phyloP scores from a whole-genome alignment of 768 basidiomycete genomes.

The Tylopilus cervinicoccineus region DNA sequence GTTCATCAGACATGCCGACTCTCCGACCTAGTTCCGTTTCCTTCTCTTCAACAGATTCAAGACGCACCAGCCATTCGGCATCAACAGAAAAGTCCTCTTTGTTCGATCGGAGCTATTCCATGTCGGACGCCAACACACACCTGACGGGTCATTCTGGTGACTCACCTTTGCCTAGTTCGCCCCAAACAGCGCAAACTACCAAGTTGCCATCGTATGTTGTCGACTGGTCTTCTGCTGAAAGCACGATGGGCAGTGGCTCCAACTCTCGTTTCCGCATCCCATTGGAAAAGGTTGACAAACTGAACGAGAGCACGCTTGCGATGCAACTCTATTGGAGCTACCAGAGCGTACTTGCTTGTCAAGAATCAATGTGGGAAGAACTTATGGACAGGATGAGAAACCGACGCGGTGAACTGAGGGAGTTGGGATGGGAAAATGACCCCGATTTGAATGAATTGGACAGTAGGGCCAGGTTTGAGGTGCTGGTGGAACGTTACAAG shows the following conservation, averaged over 20 bases:
- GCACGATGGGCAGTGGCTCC: slow-evolving; percentile 31
- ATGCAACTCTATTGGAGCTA: slow-evolving; percentile 71
- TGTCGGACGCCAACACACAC: slow-evolving; percentile 23
- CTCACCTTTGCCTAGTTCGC: slow-evolving; percentile 18
- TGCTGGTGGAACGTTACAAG: slow-evolving; percentile 52
- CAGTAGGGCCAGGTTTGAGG: slow-evolving; percentile 55
- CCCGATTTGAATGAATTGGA: slow-evolving; percentile 56
- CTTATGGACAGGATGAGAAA: slow-evolving; percentile 60
- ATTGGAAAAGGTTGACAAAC: slow-evolving; percentile 38
- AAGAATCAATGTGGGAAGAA: slow-evolving; percentile 78
- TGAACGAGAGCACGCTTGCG: slow-evolving; percentile 59
- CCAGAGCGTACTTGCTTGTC: slow-evolving; percentile 57
- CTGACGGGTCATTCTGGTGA: slow-evolving; percentile 20
- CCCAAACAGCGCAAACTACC: slow-evolving; percentile 1
- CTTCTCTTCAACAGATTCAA: slow-evolving; percentile 47
- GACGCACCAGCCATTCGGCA: slow-evolving; percentile 26
- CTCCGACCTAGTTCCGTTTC: slow-evolving; percentile 46
- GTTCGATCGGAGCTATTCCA: slow-evolving; percentile 28
- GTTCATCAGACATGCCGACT: slow-evolving; percentile 14
- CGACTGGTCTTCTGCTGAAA: slow-evolving; percentile 45
- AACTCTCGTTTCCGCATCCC: slow-evolving; percentile 37
- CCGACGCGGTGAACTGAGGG: slow-evolving; percentile 46
- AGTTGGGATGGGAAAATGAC: slow-evolving; percentile 70
- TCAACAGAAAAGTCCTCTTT: slow-evolving; percentile 34
- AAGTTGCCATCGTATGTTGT: slow-evolving; percentile 39